phyloP scores from a whole-genome alignment of 176 grass and related monocot genomes.

The Rhynchospora breviuscula region DNA sequence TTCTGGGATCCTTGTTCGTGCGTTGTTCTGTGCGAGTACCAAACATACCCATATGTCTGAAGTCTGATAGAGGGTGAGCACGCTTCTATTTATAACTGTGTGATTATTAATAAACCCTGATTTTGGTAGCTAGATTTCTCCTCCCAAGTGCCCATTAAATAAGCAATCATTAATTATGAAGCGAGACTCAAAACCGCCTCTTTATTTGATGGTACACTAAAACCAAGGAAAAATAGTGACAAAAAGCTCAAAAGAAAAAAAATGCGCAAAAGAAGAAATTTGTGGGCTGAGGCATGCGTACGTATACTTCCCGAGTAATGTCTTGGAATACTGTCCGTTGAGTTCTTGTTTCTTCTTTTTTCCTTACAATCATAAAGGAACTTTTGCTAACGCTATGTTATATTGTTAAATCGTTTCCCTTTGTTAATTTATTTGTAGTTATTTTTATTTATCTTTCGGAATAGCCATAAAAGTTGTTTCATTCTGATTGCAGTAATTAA shows the following conservation, averaged over 20 bases:
- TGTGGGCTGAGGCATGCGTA: too few relatives aligned
- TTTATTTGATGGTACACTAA: neutral
- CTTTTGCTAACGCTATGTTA: neutral
- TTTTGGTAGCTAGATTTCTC: neutral
- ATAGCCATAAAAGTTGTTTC: neutral
- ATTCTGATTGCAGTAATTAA: neutral
- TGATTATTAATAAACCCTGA: neutral
- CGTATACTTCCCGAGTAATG: too few relatives aligned
- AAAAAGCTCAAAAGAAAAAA: conserved; percentile 1
- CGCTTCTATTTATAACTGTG: neutral
- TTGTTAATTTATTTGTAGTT: too few relatives aligned
- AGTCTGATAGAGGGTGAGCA: too few relatives aligned
- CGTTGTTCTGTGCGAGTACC: too few relatives aligned
- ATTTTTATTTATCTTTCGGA: too few relatives aligned
- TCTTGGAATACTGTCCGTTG: too few relatives aligned
- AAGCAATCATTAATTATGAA: conserved; percentile 14
- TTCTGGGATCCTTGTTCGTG: too few relatives aligned
- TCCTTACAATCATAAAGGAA: neutral
- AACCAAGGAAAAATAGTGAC: neutral
- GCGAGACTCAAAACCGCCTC: neutral
- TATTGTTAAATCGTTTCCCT: too few relatives aligned
- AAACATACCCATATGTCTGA: too few relatives aligned
- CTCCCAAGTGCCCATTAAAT: neutral
- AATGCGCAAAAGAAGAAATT: neutral
- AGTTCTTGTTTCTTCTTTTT: neutral